Conservation (phyloP, 306 rosid genomes). For the Hippophae tibetana region DNA sequence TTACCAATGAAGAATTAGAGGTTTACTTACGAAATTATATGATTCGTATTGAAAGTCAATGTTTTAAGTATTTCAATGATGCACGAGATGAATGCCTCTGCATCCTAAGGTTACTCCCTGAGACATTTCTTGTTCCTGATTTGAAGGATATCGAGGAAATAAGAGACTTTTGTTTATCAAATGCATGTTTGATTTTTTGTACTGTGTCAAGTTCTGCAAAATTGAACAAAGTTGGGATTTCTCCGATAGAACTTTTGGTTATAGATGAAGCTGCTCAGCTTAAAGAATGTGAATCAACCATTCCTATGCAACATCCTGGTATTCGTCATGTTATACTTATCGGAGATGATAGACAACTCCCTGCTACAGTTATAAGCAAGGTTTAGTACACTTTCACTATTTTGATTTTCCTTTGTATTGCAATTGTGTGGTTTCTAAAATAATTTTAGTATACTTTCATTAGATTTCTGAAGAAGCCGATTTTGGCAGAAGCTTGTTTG, state of each 20-base stretch:
- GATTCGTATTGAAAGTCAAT: not conserved
- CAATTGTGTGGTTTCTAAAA: not conserved
- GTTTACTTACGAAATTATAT: not conserved
- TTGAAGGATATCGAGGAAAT: slow-evolving; percentile 3
- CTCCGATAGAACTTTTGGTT: slow-evolving; percentile 36
- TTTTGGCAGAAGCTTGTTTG: slow-evolving; percentile 63
- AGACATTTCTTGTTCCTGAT: slow-evolving; percentile 24
- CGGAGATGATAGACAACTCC: slow-evolving; percentile 67
- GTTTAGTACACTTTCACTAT: slow-evolving; percentile 19
- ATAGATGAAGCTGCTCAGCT: slow-evolving; percentile 75
- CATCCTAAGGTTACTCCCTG: slow-evolving; percentile 24
- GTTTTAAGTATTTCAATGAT: not conserved
- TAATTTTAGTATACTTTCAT: not conserved
- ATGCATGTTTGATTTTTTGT: slow-evolving; percentile 47
- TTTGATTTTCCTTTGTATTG: not conserved
- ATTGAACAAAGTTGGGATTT: slow-evolving; percentile 25
- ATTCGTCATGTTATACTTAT: slow-evolving; percentile 47
- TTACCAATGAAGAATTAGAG: not conserved
- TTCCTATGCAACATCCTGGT: slow-evolving; percentile 48
- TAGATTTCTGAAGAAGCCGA: slow-evolving; percentile 44
- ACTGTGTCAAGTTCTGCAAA: slow-evolving; percentile 55
- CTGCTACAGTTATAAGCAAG: slow-evolving; percentile 49
- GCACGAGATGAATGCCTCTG: slow-evolving; percentile 5
- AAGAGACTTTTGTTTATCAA: slow-evolving; percentile 33
- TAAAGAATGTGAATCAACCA: slow-evolving; percentile 62